Base-by-base conservation (phyloP, 1,139 yeast genomes). In the Kazachstania sp. region DNA sequence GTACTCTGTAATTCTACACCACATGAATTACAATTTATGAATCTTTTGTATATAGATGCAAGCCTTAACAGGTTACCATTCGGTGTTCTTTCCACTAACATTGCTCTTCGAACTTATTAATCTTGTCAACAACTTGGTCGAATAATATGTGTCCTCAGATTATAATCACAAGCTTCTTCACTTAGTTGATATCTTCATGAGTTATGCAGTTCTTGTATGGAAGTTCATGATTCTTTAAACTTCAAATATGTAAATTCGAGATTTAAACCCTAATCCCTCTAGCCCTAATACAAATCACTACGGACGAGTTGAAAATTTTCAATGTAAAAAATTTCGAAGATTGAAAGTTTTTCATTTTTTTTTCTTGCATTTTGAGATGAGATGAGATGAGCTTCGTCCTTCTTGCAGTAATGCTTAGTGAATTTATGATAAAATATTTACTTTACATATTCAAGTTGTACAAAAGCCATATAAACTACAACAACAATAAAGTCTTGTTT, bases 1-100 rank as follows among this genome's bases (percentile, higher is more conserved):
- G 50, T 52, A 15, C 59, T 58, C 56, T 81, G 86, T 19, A 80
- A 65, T 18, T 64, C 61, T 7, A 78, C 66, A 35, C 86, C 86
- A 64, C 86, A 81, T 2, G 80, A 59, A 6, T 58, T 47, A 49
- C 72, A 69, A 37, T 57, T 53, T 2, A 54, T 39, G n/a, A 41
- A 47, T 28, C 53, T 26, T 13, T 19, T 37, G 4, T 13, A 26
- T 2, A 39, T n/a, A 18, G 36, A 32, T 32, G 11, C 36, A 6
- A 8, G 3, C 9, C 18, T 32, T 18, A 32, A 15, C 11, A 9
- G 18, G 7, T 15, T 32, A 16, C 18, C 4, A 3, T 9, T 13
- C 12, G 36, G 15, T 15, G 36, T 8, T 15, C 20, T 15, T 15
- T 19, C 18, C 19, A 32, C 18, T 18, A 32, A 32, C 36, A 32